These are phyloP conservation scores for Myxozyma neotropica DNA, from an alignment of 805 yeast genomes.

Conservation along the genomic window DNA sequence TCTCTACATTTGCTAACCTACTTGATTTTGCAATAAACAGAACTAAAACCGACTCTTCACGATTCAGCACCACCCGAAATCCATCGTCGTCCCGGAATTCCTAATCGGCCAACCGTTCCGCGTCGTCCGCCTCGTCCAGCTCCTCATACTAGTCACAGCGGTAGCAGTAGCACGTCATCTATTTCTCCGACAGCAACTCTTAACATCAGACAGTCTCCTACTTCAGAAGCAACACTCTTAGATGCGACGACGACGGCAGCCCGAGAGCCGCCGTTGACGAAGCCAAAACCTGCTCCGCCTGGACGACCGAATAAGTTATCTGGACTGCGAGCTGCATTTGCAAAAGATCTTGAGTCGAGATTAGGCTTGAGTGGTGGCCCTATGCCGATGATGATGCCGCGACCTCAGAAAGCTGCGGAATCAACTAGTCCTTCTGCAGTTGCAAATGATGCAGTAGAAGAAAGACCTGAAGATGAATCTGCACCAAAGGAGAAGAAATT, in stretches of 20 bases:
- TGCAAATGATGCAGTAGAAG: slow-evolving; percentile 7
- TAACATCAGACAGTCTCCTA: neutral
- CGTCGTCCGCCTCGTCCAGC: slow-evolving; percentile 13
- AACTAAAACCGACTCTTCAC: neutral
- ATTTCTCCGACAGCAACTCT: neutral
- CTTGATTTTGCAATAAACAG: neutral
- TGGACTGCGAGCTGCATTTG: slow-evolving; percentile 51
- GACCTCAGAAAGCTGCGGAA: slow-evolving; percentile 12
- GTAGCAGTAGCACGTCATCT: neutral
- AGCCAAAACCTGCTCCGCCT: slow-evolving; percentile 26
- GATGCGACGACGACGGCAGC: neutral
- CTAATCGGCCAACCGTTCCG: slow-evolving; percentile 16
- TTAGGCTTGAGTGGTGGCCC: slow-evolving; percentile 52
- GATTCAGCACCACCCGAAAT: no score
- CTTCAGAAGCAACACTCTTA: neutral
- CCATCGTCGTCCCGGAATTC: slow-evolving; percentile 2
- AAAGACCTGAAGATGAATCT: slow-evolving; percentile 5
- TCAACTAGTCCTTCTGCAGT: neutral
- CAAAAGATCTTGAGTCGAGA: slow-evolving; percentile 62
- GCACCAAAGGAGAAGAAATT: slow-evolving; percentile 11
- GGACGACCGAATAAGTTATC: slow-evolving; percentile 40
- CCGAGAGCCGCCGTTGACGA: slow-evolving; percentile 1
- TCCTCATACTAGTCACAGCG: neutral
- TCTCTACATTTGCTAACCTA: neutral
- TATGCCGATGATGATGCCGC: slow-evolving; percentile 51